Evolutionary conservation across 352 stramenopile genomes (phyloP), one percentile per base, ranked within the genome.

Genomic region (Phytophthora constricta): DNA sequence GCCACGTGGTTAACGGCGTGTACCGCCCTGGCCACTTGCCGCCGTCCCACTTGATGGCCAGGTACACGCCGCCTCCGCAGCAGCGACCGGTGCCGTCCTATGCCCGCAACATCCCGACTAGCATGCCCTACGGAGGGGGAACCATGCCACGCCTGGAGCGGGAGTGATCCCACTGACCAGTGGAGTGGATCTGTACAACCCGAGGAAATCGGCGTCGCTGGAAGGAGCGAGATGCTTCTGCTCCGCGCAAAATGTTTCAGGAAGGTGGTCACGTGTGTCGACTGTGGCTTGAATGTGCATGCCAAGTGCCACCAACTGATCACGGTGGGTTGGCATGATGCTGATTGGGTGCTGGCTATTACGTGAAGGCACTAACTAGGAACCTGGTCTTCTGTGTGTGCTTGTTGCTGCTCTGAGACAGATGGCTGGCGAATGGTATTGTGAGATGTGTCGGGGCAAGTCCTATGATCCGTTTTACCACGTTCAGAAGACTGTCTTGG

Each of bases 271-370:
- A 70, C 68, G 45, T 95, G 87, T 59, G 31, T 62, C 8, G 63
- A 74, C 14, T 95, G 87, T 45, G 62, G 64, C 1, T 60, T 86
- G n/a, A 42, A 39, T n/a, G 84, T 93, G 20, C 87, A 95, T 67
- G 82, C 79, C 50, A 93, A 93, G 49, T 95, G 86, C 54, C 83
- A 93, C 49, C 84, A 93, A 61, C 67, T 92, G 47, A 67, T 85
- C 56, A 77, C 76, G 65, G 80, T 90, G 51, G 7, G 65, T 66
- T 17, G 17, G 13, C n/a, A n/a, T n/a, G n/a, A n/a, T n/a, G n/a
- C n/a, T n/a, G n/a, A n/a, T n/a, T n/a, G n/a, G n/a, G n/a, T n/a
- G n/a, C n/a, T n/a, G n/a, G n/a, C n/a, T n/a, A n/a, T n/a, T n/a
- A n/a, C n/a, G n/a, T n/a, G n/a, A n/a, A n/a, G n/a, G n/a, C n/a